Evolutionary conservation across 345 rosid species (phyloP), one percentile per base, ranked within the genome.

Genomic region (Brassica juncea): DNA sequence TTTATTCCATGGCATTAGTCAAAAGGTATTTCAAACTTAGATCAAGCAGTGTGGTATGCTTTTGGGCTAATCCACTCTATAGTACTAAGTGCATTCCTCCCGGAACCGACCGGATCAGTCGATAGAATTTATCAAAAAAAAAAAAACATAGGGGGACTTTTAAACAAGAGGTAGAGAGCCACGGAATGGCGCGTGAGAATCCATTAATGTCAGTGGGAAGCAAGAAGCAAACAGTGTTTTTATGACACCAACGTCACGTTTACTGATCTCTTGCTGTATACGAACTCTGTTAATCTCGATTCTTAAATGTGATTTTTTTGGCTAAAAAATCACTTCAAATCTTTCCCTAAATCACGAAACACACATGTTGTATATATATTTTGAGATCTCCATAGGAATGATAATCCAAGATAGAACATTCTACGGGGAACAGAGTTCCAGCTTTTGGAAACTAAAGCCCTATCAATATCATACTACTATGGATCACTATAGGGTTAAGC

Each of bases 391-490:
- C 34, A 6, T 54, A 16, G 55, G 16, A 15, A 61, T 58, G 30
- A 15, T 58, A 16, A 31, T 76, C 61, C 15, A 32, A 32, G 71
- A 11, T 28, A 63, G 75, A 71, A 32, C 19, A 61, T 66, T 30
- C n/a, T 72, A 79, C 32, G 70, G 82, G 82, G 82, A 79, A 79
- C 82, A 79, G 73, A 73, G 69, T 79, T 79, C 77, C 81, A 66
- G 82, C 78, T 68, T 79, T 67, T 79, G 74, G 73, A 68, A 79
- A 79, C 78, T 73, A 68, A 79, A 79, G 2, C 70, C 78, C 78
- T 73, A 79, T 15, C 54, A 4, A 19, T 37, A 37, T 19, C 15
- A n/a, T 32, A 66, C 54, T 66, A 44, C 73, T 52, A 59, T 73
- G 23, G 70, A 79, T 73, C 64, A 47, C 25, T 58, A n/a, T 73